phyloP scores from a whole-genome alignment of 495 filamentous ascomycete genomes.

The Trichoderma virens region DNA sequence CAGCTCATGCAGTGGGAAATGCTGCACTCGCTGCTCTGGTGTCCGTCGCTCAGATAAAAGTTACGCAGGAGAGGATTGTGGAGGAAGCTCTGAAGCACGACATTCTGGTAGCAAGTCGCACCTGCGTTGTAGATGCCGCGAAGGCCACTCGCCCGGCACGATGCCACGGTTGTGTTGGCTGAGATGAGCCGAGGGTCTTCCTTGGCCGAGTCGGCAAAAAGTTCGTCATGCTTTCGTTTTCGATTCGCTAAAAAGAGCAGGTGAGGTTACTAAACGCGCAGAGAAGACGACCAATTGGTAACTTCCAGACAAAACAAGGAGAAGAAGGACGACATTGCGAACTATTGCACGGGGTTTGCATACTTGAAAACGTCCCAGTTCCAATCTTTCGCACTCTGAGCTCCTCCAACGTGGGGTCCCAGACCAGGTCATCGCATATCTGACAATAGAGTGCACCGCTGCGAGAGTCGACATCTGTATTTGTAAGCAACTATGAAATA shows the following conservation, averaged over 20 bases:
- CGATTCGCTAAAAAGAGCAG: slow-evolving; percentile 23
- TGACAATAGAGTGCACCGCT: slow-evolving; percentile 74
- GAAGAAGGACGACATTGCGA: slow-evolving; percentile 18
- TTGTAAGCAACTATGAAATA: slow-evolving; percentile 32
- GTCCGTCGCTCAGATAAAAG: slow-evolving; percentile 80
- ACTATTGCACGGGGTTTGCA: neutral
- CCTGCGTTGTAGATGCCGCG: slow-evolving; percentile 93
- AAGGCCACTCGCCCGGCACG: slow-evolving; percentile 64
- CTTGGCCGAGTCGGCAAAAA: slow-evolving; percentile 44
- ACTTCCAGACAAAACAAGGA: neutral
- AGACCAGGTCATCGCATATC: slow-evolving; percentile 76
- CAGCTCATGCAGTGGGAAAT: slow-evolving; percentile 69
- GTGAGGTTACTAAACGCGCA: neutral
- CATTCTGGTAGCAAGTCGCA: slow-evolving; percentile 88
- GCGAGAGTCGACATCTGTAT: slow-evolving; percentile 62
- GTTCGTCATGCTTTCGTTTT: slow-evolving; percentile 56
- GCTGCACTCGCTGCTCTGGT: slow-evolving; percentile 61
- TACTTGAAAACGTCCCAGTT: slow-evolving; percentile 39
- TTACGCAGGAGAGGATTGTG: slow-evolving; percentile 82
- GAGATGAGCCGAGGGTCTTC: slow-evolving; percentile 55
- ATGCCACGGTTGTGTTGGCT: slow-evolving; percentile 50
- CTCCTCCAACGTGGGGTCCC: slow-evolving; percentile 75
- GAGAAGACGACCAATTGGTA: neutral
- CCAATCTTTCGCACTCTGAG: slow-evolving; percentile 52
- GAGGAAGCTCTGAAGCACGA: slow-evolving; percentile 77